phyloP scores from a whole-genome alignment of 306 rosid species.

The Rubus parviflorus region DNA sequence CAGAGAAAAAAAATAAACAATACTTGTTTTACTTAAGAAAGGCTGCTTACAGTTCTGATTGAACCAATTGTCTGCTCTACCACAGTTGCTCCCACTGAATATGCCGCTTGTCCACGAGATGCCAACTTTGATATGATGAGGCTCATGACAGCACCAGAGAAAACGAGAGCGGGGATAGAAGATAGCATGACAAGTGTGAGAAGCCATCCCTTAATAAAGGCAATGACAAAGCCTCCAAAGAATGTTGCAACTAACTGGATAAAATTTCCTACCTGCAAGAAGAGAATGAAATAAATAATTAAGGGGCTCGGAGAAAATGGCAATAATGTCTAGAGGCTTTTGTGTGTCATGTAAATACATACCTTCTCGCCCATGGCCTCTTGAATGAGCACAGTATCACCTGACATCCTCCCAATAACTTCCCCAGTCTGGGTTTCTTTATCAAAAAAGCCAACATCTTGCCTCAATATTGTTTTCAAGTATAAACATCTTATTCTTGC shows the following conservation, averaged over 20 bases:
- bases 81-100: conserved; percentile 25
- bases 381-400: conserved; percentile 33
- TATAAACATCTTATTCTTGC: conserved; percentile 26
- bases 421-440: conserved; percentile 31
- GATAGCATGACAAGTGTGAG: conserved; percentile 23
- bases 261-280: conserved; percentile 29
- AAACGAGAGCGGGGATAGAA: conserved; percentile 18
- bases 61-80: conserved; percentile 32
- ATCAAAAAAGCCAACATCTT: conserved; percentile 30
- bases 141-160: neutral
- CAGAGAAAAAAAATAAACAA: neutral
- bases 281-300: neutral
- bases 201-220: conserved; percentile 27
- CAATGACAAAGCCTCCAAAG: conserved; percentile 26
- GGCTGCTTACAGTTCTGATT: conserved; percentile 27
- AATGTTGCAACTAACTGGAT: conserved; percentile 26
- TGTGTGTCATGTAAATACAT: neutral
- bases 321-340: neutral
- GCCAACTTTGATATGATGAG: conserved; percentile 4
- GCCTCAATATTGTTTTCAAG: conserved; percentile 25
- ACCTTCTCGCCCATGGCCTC: conserved; percentile 40
- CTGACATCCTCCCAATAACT: conserved; percentile 31
- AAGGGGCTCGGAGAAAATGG: neutral
- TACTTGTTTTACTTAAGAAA: no score
- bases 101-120: conserved; percentile 20